Percentiles rank a stretch among this genome's conserved stretches.
Evolutionary conservation across 2,329 filamentous ascomycete genomes (phyloP).

Genomic region (Lasiodiplodia sp.): DNA sequence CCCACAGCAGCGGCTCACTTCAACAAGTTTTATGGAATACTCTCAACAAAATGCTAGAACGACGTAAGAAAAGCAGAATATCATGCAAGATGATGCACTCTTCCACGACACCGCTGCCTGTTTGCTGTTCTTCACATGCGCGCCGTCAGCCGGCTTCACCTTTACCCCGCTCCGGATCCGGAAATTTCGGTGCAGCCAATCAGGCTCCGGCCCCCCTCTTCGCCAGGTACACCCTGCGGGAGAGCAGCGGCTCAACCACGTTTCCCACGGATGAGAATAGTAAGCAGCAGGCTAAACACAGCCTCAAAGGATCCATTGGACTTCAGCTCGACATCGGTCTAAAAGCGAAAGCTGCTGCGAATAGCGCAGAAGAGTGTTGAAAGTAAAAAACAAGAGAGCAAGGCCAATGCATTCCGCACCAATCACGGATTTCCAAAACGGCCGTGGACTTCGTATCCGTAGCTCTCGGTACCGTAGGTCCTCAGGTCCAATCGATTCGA

Average conservation of each 20-base stretch:
- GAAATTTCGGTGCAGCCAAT: neutral
- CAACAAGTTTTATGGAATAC: neutral
- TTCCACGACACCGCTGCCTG: neutral
- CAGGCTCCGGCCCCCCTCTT: neutral
- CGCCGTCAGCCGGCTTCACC: neutral
- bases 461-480: neutral
- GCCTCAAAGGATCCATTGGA: no score
- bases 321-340: neutral
- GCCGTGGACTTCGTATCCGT: neutral
- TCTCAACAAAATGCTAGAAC: neutral
- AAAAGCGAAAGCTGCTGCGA: neutral
- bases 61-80: neutral
- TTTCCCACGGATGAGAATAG: no score
- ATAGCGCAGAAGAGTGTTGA: neutral
- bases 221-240: neutral
- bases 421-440: neutral
- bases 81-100: neutral
- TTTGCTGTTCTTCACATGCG: conserved; percentile 6
- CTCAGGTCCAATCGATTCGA: neutral
- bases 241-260: neutral
- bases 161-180: conserved; percentile 1
- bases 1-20: neutral
- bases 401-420: neutral
- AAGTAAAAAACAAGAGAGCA: neutral
- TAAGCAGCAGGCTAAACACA: no score